Evolutionary conservation across 2,329 filamentous ascomycete genomes (phyloP).

Genomic region (Ramularia collo-cygni): DNA sequence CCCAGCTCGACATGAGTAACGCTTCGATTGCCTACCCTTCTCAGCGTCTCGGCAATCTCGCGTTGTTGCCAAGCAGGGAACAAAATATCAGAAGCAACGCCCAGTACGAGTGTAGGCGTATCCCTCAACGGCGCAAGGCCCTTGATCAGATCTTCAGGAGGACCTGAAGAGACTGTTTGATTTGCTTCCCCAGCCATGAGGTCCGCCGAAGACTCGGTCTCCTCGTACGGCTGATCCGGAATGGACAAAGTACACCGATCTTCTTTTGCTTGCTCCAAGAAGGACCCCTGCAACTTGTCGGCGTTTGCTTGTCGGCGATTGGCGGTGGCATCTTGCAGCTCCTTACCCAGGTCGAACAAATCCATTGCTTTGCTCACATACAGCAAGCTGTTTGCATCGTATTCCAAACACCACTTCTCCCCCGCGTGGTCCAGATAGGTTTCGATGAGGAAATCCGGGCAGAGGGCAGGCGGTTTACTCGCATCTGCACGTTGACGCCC

Average conservation of each 20-base stretch:
- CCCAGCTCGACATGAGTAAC: slow-evolving; percentile 88
- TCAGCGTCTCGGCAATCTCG: slow-evolving; percentile 80
- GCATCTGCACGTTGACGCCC: slow-evolving; percentile 80
- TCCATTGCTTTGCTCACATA: slow-evolving; percentile 99
- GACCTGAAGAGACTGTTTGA: slow-evolving; percentile 35
- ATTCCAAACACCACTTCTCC: slow-evolving; percentile 95
- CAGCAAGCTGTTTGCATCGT: slow-evolving; percentile 89
- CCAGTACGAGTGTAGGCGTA: slow-evolving; percentile 80
- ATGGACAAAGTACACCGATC: slow-evolving; percentile 72
- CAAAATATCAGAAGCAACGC: slow-evolving; percentile 89
- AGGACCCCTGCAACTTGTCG: slow-evolving; percentile 44
- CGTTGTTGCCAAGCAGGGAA: slow-evolving; percentile 98
- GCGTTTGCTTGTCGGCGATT: slow-evolving; percentile 56
- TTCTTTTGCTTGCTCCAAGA: slow-evolving; percentile 16
- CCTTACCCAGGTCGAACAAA: slow-evolving; percentile 79
- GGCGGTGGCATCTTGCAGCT: slow-evolving; percentile 59
- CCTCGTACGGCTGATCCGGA: slow-evolving; percentile 76
- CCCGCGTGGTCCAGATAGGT: slow-evolving; percentile 97
- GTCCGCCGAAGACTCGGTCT: slow-evolving; percentile 56
- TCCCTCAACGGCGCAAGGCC: slow-evolving; percentile 67
- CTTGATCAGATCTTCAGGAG: slow-evolving; percentile 70
- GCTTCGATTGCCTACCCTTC: slow-evolving; percentile 66
- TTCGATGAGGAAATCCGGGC: slow-evolving; percentile 94
- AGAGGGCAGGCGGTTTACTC: slow-evolving; percentile 81
- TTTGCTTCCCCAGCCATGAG: slow-evolving; percentile 27